Base-by-base conservation (phyloP, 1,284 basidiomycete species). In the Vanrija humicola region DNA sequence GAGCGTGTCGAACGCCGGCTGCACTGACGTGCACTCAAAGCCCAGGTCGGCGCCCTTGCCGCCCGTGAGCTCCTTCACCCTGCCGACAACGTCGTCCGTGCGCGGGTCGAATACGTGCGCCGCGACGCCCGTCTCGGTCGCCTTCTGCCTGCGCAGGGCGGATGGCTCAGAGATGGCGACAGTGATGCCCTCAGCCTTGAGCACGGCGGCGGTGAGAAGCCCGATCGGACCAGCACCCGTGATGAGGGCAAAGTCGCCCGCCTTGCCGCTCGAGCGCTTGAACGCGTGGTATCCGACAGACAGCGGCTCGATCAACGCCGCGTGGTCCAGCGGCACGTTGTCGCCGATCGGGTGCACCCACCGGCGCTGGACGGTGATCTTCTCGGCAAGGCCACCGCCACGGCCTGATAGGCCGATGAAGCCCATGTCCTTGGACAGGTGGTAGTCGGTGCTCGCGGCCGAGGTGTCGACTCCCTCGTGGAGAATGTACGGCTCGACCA, bases 401-500 rank as follows among this genome's bases (percentile, higher is more conserved):
- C 55, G 46, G 25, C 59, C 59, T 4, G 46, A 46, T 8, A 61
- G 59, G 1, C 59, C 59, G 53, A 61, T 61, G 43, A 61, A 61
- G 25, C 40, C 44, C 59, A 61, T 61, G 26, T 51, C 50, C 55
- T 57, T 55, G 16, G 50, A 50, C 26, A 61, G 50, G 40, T 61
- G 59, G 59, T 61, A 61, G 3, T 48, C 44, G 48, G 55, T 18
- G 55, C 57, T 57, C 6, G 38, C 40, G 0, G 19, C 18, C 6
- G 39, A 38, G 9, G 55, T 57, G 55, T 61, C 59, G 16, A 57
- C 55, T 3, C 29, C 26, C 1, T 46, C 44, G 40, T 40, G 29
- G 38, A 61, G 16, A 23, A 61, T 61, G 55, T 57, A 61, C 23
- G 76, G 70, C 61, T 78, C 77, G 21, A 78, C 68, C 8, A 74